phyloP scores from a whole-genome alignment of 352 stramenopile genomes.

The Elongisporangium anandrum region DNA sequence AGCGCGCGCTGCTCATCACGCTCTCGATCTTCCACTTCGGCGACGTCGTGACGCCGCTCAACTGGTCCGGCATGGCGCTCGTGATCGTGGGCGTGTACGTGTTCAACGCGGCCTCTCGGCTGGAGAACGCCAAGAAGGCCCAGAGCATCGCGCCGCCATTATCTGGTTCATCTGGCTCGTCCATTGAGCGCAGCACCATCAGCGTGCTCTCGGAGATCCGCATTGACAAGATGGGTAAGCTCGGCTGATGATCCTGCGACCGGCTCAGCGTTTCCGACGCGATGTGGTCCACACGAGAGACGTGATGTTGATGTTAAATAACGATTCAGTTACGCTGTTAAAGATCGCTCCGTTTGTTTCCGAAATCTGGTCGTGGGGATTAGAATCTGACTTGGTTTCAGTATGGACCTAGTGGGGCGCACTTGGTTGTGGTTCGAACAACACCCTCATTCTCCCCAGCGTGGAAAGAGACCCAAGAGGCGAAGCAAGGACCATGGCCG shows the following conservation, averaged over 20 bases:
- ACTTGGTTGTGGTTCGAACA: neutral
- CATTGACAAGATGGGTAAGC: slow-evolving; percentile 41
- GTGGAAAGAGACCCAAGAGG: slow-evolving; percentile 10
- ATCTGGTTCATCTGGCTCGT: slow-evolving; percentile 7
- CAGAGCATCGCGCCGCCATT: slow-evolving; percentile 24
- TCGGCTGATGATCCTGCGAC: slow-evolving; percentile 7
- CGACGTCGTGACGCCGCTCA: slow-evolving; percentile 76
- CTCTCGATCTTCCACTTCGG: slow-evolving; percentile 90
- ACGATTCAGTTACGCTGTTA: neutral
- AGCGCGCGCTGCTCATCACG: slow-evolving; percentile 87
- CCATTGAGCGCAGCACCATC: slow-evolving; percentile 52
- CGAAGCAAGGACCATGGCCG: slow-evolving; percentile 27
- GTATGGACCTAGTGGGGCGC: slow-evolving; percentile 2
- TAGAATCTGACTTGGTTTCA: slow-evolving; percentile 3
- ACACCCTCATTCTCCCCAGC: slow-evolving; percentile 2
- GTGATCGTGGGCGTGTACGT: slow-evolving; percentile 87
- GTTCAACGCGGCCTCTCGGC: slow-evolving; percentile 74
- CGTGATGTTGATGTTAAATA: neutral
- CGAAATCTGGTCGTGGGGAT: neutral
- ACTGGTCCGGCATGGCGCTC: slow-evolving; percentile 83
- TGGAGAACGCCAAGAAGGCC: slow-evolving; percentile 38
- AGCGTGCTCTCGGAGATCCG: slow-evolving; percentile 57
- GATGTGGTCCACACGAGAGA: neutral
- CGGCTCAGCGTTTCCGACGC: neutral
- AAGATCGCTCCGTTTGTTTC: neutral